Evolutionary conservation across 2,329 filamentous ascomycete species (phyloP).

Genomic region (Boeremia exigua): DNA sequence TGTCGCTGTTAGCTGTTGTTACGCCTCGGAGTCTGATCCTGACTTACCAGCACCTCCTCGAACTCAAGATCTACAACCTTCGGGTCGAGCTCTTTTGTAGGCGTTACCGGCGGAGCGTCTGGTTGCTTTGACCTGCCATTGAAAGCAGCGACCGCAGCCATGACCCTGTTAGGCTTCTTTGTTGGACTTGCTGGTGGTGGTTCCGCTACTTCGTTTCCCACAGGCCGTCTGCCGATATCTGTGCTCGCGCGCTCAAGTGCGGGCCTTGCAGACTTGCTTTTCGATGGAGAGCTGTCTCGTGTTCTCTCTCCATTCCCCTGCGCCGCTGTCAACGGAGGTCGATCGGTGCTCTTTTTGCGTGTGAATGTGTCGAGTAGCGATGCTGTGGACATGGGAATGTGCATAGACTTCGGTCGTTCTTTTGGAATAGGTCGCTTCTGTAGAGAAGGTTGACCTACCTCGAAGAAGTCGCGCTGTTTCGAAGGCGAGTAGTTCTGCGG

Average conservation of each 20-base stretch:
- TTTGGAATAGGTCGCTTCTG: slow-evolving; percentile 42
- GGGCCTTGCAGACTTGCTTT: slow-evolving; percentile 25
- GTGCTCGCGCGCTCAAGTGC: slow-evolving; percentile 37
- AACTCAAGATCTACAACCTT: slow-evolving; percentile 68
- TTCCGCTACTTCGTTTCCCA: slow-evolving; percentile 18
- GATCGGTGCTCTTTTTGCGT: slow-evolving; percentile 45
- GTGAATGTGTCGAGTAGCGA: slow-evolving; percentile 49
- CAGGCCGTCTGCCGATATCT: slow-evolving; percentile 29
- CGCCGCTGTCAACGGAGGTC: slow-evolving; percentile 41
- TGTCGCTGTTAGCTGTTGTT: slow-evolving; percentile 48
- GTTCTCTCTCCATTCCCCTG: slow-evolving; percentile 40
- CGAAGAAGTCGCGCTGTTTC: slow-evolving; percentile 67
- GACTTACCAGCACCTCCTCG: slow-evolving; percentile 64
- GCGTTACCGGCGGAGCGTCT: slow-evolving; percentile 34
- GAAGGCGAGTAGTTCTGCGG: slow-evolving; percentile 65
- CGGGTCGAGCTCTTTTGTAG: slow-evolving; percentile 52
- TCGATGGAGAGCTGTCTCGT: slow-evolving; percentile 33
- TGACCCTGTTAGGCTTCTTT: slow-evolving; percentile 60
- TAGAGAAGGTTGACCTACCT: slow-evolving; percentile 55
- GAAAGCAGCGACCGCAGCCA: slow-evolving; percentile 69
- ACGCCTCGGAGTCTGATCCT: slow-evolving; percentile 39
- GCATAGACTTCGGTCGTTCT: slow-evolving; percentile 60
- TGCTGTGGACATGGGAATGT: slow-evolving; percentile 51
- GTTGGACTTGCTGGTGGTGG: slow-evolving; percentile 23
- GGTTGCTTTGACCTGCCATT: slow-evolving; percentile 59